phyloP scores from a whole-genome alignment of 148 eudicot genomes.

The Persicaria tinctoria region DNA sequence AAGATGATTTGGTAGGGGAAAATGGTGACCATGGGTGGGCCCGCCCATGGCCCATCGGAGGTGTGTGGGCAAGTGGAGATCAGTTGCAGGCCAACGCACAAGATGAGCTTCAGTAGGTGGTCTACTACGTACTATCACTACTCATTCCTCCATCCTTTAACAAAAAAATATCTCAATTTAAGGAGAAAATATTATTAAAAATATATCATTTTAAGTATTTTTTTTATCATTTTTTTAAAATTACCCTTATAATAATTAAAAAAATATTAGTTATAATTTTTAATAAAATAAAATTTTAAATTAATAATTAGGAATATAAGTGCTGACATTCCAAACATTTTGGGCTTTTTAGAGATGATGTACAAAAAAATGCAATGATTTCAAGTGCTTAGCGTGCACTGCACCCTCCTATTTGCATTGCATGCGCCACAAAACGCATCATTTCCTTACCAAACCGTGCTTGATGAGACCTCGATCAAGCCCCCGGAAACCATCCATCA shows the following conservation, averaged over 20 bases:
- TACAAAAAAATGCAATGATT: neutral
- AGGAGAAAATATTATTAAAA: too few species aligned
- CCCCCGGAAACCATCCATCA: too few species aligned
- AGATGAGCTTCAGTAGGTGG: neutral
- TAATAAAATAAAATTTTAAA: too few species aligned
- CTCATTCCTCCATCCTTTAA: neutral
- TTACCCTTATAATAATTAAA: too few species aligned
- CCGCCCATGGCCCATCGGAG: neutral
- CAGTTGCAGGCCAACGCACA: conserved; percentile 7
- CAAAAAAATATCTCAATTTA: too few species aligned
- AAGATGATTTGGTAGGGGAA: conserved; percentile 4
- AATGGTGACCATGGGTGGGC: neutral
- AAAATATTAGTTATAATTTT: too few species aligned
- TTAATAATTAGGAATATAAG: too few species aligned
- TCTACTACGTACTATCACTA: neutral
- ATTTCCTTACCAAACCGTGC: too few species aligned
- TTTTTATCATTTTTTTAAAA: too few species aligned
- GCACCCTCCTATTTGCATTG: neutral
- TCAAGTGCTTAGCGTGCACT: neutral
- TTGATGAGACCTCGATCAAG: neutral
- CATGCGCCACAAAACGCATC: neutral
- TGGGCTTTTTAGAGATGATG: neutral
- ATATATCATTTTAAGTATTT: too few species aligned
- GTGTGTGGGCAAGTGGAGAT: neutral
- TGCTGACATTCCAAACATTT: neutral